A percentile compares a stretch with the other conserved stretches of the same genome.
Evolutionary conservation across 208 protist genomes (phyloP).

Genomic region (Willaertia magna): DNA sequence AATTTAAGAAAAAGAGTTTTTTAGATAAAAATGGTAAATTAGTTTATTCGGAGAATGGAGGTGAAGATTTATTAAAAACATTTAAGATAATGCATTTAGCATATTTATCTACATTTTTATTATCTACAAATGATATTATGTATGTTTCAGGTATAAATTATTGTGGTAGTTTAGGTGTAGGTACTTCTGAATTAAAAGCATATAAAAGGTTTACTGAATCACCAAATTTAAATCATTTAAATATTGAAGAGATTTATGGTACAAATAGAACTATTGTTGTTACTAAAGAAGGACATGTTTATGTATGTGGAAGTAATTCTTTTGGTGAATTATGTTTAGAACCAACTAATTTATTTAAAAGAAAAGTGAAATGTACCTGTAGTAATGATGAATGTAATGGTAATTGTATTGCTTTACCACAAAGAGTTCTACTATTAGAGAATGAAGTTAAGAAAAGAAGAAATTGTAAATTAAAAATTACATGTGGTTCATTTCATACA

Average conservation of each 20-base stretch:
- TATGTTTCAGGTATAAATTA: not conserved
- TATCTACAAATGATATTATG: not conserved
- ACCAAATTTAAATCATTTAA: not conserved
- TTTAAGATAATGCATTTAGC: not conserved
- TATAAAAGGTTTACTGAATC: not conserved
- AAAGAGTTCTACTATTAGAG: not conserved
- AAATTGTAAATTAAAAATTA: not conserved
- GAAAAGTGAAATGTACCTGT: not conserved
- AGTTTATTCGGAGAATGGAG: not conserved
- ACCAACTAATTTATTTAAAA: not conserved
- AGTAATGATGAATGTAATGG: not conserved
- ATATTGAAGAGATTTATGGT: not conserved
- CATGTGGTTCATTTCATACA: not conserved
- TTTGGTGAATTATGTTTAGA: not conserved
- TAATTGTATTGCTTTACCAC: not conserved
- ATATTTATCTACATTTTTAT: not conserved
- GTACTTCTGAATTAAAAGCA: not conserved
- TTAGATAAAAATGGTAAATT: not conserved
- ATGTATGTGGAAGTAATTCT: not conserved
- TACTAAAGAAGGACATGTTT: not conserved
- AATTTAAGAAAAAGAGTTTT: not conserved
- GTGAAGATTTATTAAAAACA: not conserved
- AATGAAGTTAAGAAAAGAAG: not conserved
- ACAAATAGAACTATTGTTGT: not conserved
- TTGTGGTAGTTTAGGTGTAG: not conserved